Evolutionary conservation across 2,329 filamentous ascomycete genomes (phyloP).

Genomic region (Paracoccidioides lutzii): DNA sequence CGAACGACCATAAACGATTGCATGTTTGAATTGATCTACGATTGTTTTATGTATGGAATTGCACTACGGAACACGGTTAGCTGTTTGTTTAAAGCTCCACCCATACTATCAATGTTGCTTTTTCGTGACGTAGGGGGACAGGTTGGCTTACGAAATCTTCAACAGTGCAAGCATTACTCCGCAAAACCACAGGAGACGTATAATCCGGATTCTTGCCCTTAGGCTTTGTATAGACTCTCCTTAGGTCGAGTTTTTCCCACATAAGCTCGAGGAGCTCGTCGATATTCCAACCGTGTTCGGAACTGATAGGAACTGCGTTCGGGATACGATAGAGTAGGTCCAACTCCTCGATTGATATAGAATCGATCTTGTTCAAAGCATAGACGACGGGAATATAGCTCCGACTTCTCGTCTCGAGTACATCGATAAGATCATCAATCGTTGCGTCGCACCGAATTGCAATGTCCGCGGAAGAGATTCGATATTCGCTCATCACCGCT

Average conservation of each 20-base stretch:
- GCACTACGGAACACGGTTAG: conserved; percentile 45
- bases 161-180: conserved; percentile 68
- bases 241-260: conserved; percentile 93
- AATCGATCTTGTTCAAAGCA: conserved; percentile 97
- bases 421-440: conserved; percentile 89
- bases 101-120: too few relatives aligned
- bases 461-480: conserved; percentile 91
- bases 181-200: conserved; percentile 75
- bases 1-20: conserved; percentile 92
- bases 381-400: conserved; percentile 99
- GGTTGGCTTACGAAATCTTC: conserved; percentile 78
- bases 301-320: conserved; percentile 92
- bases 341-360: conserved; percentile 93
- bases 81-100: too few relatives aligned
- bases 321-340: conserved; percentile 94
- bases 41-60: conserved; percentile 96
- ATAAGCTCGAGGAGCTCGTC: conserved; percentile 94
- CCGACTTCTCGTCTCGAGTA: conserved; percentile 85
- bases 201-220: conserved; percentile 95
- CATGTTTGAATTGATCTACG: conserved; percentile 86
- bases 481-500: conserved; percentile 94
- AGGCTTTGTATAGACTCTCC: conserved; percentile 93
- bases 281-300: conserved; percentile 94
- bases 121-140: neutral
- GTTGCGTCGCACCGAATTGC: conserved; percentile 96